phyloP scores from a whole-genome alignment of 2,329 filamentous ascomycete genomes.

The Epichloe festucae region DNA sequence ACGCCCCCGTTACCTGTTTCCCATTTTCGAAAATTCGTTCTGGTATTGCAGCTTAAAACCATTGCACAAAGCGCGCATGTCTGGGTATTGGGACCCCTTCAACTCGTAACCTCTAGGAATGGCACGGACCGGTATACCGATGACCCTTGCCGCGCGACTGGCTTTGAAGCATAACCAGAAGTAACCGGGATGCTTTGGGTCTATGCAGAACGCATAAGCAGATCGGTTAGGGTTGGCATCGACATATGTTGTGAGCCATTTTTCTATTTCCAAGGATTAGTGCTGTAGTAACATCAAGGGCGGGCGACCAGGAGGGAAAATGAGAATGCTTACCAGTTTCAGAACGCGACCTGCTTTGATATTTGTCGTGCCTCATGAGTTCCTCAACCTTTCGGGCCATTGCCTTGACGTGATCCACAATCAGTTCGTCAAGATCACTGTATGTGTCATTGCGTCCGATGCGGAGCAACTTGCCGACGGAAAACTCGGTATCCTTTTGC shows the following conservation, averaged over 20 bases:
- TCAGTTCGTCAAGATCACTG: constrained; percentile 91
- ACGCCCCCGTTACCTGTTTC: constrained; percentile 14
- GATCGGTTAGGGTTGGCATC: constrained; percentile 90
- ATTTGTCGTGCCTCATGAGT: constrained; percentile 90
- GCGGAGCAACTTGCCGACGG: constrained; percentile 72
- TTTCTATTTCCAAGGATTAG: constrained; percentile 41
- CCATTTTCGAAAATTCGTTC: constrained; percentile 52
- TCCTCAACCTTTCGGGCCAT: constrained; percentile 98
- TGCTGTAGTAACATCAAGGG: constrained; percentile 9
- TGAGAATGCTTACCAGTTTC: constrained; percentile 60
- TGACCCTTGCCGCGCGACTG: constrained; percentile 57
- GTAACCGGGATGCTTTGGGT: constrained; percentile 82
- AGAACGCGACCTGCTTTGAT: constrained; percentile 64
- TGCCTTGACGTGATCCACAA: constrained; percentile 91
- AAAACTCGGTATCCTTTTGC: constrained; percentile 94
- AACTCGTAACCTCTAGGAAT: constrained; percentile 91
- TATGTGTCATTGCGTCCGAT: constrained; percentile 85
- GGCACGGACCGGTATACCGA: constrained; percentile 76
- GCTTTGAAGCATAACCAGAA: constrained; percentile 97
- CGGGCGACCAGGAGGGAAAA: background rate
- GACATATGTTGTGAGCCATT: constrained; percentile 92
- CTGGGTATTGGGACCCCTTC: constrained; percentile 76
- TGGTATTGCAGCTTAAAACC: constrained; percentile 81
- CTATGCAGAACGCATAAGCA: constrained; percentile 91
- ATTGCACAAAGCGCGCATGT: constrained; percentile 91